These are phyloP conservation scores for Fusarium odoratissimum DNA, from an alignment of 2,329 filamentous ascomycete species.

Conservation along the genomic window DNA sequence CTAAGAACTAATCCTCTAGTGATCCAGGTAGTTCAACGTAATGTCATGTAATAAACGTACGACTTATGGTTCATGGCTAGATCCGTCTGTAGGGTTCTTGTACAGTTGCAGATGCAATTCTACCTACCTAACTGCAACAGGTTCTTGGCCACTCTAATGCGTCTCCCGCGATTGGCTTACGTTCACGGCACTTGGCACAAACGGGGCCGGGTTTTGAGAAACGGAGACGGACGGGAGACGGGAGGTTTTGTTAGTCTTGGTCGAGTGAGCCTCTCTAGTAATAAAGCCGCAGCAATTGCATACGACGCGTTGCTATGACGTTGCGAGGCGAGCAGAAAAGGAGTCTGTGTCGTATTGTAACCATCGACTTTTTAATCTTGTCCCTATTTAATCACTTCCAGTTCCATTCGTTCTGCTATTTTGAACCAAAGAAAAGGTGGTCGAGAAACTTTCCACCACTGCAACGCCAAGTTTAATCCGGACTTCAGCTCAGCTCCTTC, in stretches of 20 bases:
- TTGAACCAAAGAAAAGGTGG: not conserved
- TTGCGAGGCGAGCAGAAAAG: slow-evolving; percentile 6
- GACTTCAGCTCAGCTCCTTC: not conserved
- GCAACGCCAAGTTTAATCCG: slow-evolving; percentile 7
- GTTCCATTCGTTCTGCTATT: not conserved
- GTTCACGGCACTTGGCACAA: not conserved
- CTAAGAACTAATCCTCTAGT: not conserved
- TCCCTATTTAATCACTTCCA: not conserved
- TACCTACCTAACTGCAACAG: not conserved
- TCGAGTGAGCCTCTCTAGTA: not conserved
- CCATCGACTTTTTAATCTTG: not conserved
- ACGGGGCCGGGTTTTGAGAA: not conserved
- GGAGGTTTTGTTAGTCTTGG: not conserved
- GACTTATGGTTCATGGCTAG: not conserved
- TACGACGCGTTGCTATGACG: slow-evolving; percentile 22
- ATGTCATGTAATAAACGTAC: not conserved
- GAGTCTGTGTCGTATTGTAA: not conserved
- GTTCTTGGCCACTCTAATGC: not conserved
- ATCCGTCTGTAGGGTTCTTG: not conserved
- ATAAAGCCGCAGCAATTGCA: not conserved
- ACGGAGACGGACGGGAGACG: not conserved
- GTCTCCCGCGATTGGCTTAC: not conserved
- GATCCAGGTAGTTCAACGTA: not conserved
- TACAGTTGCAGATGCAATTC: not conserved
- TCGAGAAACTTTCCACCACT: slow-evolving; percentile 12